phyloP scores from a whole-genome alignment of 768 basidiomycete genomes.

The Stropharia rugosoannulata region DNA sequence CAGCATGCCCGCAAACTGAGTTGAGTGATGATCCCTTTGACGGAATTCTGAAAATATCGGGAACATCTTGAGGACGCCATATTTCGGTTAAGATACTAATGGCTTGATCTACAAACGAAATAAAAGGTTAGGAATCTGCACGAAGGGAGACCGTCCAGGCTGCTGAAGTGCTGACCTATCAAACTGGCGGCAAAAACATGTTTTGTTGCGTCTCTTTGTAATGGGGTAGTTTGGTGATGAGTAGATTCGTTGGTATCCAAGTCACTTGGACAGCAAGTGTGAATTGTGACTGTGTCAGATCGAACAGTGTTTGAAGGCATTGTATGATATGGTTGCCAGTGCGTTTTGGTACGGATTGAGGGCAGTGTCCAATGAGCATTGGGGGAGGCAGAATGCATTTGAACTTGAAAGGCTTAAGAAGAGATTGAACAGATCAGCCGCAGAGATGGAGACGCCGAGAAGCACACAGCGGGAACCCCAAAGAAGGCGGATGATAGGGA shows the following conservation, averaged over 20 bases:
- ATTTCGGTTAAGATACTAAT: conserved; percentile 76
- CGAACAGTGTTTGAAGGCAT: conserved; percentile 36
- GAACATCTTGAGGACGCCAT: conserved; percentile 79
- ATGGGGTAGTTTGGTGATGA: conserved; percentile 15
- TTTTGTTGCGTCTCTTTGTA: conserved; percentile 39
- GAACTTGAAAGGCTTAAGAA: too few species aligned
- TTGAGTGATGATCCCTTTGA: conserved; percentile 6
- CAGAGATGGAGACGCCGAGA: too few species aligned
- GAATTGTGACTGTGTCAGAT: conserved; percentile 42
- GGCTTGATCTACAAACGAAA: conserved; percentile 64
- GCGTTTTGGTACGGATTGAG: conserved; percentile 62
- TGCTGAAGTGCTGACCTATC: conserved; percentile 55
- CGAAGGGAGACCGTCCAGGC: background rate
- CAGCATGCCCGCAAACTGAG: conserved; percentile 5
- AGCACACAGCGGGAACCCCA: too few species aligned
- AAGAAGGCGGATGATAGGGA: too few species aligned
- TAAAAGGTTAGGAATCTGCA: background rate
- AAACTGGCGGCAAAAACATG: conserved; percentile 68
- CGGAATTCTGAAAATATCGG: conserved; percentile 39
- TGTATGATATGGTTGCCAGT: conserved; percentile 80
- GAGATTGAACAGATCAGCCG: too few species aligned
- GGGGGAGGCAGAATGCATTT: conserved; percentile 42
- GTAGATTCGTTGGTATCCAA: conserved; percentile 27
- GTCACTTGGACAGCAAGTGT: conserved; percentile 37
- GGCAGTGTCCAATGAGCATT: conserved; percentile 73